A percentile compares a stretch with the other conserved stretches of the same genome.
Conservation (phyloP, 306 rosid species). For the Prunus salicina region DNA sequence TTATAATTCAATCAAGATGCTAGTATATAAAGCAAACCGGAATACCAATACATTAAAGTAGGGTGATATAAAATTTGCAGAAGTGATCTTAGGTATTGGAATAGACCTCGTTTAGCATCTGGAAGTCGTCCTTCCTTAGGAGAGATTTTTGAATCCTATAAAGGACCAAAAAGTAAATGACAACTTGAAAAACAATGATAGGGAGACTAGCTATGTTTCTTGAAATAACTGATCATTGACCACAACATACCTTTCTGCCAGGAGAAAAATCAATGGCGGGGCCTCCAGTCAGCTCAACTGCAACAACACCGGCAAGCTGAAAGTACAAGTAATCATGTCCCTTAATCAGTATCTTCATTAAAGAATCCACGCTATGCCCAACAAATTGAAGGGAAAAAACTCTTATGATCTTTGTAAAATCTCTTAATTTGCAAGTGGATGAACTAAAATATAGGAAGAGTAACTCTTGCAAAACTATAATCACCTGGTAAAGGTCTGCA, state of each 20-base stretch:
- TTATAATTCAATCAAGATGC: too few species aligned
- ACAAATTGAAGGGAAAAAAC: not conserved
- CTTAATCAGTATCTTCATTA: not conserved
- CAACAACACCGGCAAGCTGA: constrained; percentile 98
- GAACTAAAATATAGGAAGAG: not conserved
- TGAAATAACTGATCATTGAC: constrained; percentile 12
- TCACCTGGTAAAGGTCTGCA: constrained; percentile 94
- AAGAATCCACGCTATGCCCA: not conserved
- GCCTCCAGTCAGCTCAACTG: constrained; percentile 97
- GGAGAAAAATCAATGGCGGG: constrained; percentile 83
- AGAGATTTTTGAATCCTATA: constrained; percentile 68
- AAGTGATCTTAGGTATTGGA: not conserved
- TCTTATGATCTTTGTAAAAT: not conserved
- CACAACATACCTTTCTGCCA: constrained; percentile 64
- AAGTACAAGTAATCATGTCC: constrained; percentile 2
- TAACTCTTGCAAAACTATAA: constrained; percentile 18
- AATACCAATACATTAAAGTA: not conserved
- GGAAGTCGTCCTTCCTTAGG: constrained; percentile 87
- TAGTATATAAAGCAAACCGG: not conserved
- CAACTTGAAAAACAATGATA: constrained; percentile 10
- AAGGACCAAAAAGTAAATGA: not conserved
- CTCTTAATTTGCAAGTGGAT: not conserved
- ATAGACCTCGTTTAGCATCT: constrained; percentile 73
- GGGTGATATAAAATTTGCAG: not conserved
- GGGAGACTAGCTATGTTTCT: constrained; percentile 17